A percentile compares a stretch with the other conserved stretches of the same genome.
Conservation (phyloP, 257 asterid species). For the Nicotiana paniculata region DNA sequence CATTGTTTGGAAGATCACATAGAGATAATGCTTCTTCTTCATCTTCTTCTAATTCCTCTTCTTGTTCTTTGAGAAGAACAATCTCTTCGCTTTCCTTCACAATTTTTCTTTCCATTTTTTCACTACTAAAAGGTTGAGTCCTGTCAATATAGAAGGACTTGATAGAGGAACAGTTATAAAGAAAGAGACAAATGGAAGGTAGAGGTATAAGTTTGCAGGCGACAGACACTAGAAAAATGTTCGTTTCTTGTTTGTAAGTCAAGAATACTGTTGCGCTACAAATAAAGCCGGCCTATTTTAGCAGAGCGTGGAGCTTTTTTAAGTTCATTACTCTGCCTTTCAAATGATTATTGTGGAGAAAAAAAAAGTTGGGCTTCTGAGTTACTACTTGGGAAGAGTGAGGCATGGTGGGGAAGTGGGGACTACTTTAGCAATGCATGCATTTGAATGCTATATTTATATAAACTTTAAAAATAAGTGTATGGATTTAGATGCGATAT, state of each 20-base stretch:
- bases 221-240: constrained; percentile 16
- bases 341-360: constrained; percentile 26
- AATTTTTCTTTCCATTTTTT: neutral
- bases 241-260: constrained; percentile 39
- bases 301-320: constrained; percentile 31
- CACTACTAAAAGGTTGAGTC: neutral
- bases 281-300: constrained; percentile 30
- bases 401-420: constrained; percentile 2
- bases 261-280: constrained; percentile 25
- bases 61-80: constrained; percentile 1
- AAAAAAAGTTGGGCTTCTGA: neutral
- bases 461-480: neutral
- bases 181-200: constrained; percentile 35
- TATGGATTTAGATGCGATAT: neutral
- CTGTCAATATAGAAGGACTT: constrained; percentile 4
- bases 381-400: constrained; percentile 8
- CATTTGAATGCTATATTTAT: neutral
- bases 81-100: neutral
- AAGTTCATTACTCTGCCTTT: constrained; percentile 19
- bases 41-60: neutral
- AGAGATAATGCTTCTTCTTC: constrained; percentile 68
- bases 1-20: constrained; percentile 65
- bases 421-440: constrained; percentile 13
- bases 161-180: constrained; percentile 2
- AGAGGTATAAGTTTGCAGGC: constrained; percentile 1